Evolutionary conservation across 768 basidiomycete species (phyloP).

Genomic region (Tylopilus vinaceipallidus): DNA sequence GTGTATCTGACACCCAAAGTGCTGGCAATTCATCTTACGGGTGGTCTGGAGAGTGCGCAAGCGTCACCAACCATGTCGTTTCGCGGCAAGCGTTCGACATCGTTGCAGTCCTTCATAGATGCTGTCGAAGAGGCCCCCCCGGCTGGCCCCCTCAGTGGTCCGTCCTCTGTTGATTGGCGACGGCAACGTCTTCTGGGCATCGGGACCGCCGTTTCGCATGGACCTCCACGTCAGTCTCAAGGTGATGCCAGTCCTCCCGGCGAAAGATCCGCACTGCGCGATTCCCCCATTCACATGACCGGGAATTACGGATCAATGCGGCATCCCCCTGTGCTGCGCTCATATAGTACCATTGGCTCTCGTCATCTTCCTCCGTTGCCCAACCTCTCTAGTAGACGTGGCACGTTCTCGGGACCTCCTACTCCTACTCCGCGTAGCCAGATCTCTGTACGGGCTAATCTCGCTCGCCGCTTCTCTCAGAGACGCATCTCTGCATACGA

Average conservation of each 20-base stretch:
- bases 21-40: background rate
- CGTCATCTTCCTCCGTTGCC: conserved; percentile 40
- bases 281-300: conserved; percentile 22
- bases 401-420: conserved; percentile 37
- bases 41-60: background rate
- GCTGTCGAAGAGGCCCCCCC: conserved; percentile 15
- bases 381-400: conserved; percentile 27
- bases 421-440: conserved; percentile 35
- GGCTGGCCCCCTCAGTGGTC: conserved; percentile 42
- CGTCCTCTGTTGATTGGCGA: conserved; percentile 59
- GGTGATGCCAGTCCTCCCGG: conserved; percentile 12
- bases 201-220: conserved; percentile 28
- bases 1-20: too few relatives aligned
- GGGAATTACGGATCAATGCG: conserved; percentile 64
- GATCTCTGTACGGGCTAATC: conserved; percentile 30
- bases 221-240: background rate
- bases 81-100: conserved; percentile 17
- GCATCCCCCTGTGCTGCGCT: conserved; percentile 27
- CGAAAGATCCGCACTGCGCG: conserved; percentile 39
- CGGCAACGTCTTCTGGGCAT: conserved; percentile 59
- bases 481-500: conserved; percentile 79
- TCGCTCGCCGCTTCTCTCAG: conserved; percentile 42
- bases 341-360: conserved; percentile 29
- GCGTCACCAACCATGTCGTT: conserved; percentile 16
- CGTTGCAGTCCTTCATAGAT: conserved; percentile 18